Evolutionary conservation across 768 basidiomycete genomes (phyloP), one percentile per base, ranked within the genome.

Genomic region (Leccinum incarnatum): DNA sequence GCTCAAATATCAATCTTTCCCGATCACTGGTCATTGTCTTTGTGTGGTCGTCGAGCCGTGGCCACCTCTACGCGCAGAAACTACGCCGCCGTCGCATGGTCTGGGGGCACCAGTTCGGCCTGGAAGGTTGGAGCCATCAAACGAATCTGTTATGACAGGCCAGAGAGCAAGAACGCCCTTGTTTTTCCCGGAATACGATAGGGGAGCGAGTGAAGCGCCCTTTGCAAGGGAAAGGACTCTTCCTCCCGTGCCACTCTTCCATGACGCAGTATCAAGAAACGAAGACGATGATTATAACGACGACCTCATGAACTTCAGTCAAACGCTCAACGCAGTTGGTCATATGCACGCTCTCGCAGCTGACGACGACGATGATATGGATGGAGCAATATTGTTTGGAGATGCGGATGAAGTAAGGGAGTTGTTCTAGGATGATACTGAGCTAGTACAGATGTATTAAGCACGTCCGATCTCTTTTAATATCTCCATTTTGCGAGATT

Each of bases 41-140:
- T 91, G 89, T 67, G 80, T 94, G 36, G 87, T 94, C 23, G 85
- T 93, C 15, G 92, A 94, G 69, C 93, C 92, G 15, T 91, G 85
- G 79, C 87, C 89, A 4, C 74, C 82, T 14, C 67, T 84, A 37
- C 80, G 77, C 36, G 62, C 72, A 5, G 63, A 67, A 36, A 63
- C 75, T 2, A 75, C 71, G 42, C 67, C 68, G 12, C 71, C 68
- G 15, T 74, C 79, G 4, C 62, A 71, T 14, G 66, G 64, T 19
- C 70, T 70, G 55, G 70, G 71, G 19, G 65, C 72, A 32, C 76
- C 53, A 49, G 4, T 46, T 47, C 62, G 52, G 25, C 45, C 50
- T 32, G 55, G 37, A 32, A 51, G 70, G 57, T 67, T 77, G 45
- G 72, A 72, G 4, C 74, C 77, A 30, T 56, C 59, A 29, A 58